Evolutionary conservation across 768 basidiomycete species (phyloP).

Genomic region (Calocybe gangraenosa): DNA sequence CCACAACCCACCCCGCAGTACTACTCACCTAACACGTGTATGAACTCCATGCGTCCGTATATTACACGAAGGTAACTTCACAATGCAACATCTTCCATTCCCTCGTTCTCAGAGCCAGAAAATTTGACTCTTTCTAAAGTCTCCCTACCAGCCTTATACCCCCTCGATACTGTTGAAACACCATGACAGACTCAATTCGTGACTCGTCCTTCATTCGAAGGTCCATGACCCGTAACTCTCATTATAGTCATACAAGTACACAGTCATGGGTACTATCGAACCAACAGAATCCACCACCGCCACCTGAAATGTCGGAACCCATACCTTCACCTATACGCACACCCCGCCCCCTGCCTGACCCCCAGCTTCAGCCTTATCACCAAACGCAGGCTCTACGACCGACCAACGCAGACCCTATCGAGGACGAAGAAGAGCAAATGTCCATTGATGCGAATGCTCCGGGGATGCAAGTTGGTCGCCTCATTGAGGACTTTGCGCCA

Average conservation of each 20-base stretch:
- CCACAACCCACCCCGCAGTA: too few species aligned
- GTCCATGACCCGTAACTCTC: slow-evolving; percentile 17
- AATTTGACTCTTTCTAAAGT: slow-evolving; percentile 1
- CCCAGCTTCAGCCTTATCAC: slow-evolving; percentile 16
- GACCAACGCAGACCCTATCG: slow-evolving; percentile 17
- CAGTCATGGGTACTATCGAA: slow-evolving; percentile 34
- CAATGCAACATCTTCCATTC: background rate
- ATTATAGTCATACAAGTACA: slow-evolving; percentile 25
- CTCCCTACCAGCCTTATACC: background rate
- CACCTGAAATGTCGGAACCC: slow-evolving; percentile 17
- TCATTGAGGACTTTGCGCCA: slow-evolving; percentile 15
- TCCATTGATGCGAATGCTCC: slow-evolving; percentile 19
- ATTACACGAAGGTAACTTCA: background rate
- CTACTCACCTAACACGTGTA: background rate
- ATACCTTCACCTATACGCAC: slow-evolving; percentile 21
- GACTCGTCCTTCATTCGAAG: slow-evolving; percentile 14
- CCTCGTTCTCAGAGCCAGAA: too few species aligned
- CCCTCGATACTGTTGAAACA: background rate
- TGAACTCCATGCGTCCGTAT: background rate
- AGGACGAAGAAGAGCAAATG: slow-evolving; percentile 30
- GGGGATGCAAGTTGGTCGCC: slow-evolving; percentile 13
- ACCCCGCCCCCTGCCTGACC: slow-evolving; percentile 28
- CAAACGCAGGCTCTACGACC: slow-evolving; percentile 11
- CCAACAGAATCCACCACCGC: slow-evolving; percentile 28
- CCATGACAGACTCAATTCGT: slow-evolving; percentile 14